Base-by-base conservation (phyloP, 352 stramenopile species). In the Phytopythium mirpurense region DNA sequence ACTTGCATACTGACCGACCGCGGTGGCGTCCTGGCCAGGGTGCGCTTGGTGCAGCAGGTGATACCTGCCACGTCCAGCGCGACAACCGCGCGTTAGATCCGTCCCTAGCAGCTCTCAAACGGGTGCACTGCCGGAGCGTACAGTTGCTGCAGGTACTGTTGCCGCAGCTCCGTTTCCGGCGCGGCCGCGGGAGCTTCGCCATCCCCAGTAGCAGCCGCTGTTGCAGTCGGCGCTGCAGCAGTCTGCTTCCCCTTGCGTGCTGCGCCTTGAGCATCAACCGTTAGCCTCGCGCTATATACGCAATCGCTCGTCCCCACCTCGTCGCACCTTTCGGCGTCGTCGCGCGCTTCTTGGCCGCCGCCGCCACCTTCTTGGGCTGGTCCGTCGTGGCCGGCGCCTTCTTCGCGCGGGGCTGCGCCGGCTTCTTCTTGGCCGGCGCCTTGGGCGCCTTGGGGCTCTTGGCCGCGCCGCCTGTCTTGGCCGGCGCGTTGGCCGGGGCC, bases 1-100 rank as follows among this genome's bases (percentile, higher is more conserved):
- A 5, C 72, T 87, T 8, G 81, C 81, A n/a, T 86, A 54, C 23
- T 83, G 63, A 0, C 76, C 72, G 27, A 88, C 64, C 29, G 65
- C 59, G 0, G 56, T 37, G 32, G 88, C 70, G 18, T 87, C 71
- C 49, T 90, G 68, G 31, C 72, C 73, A 15, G 62, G 72, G 42
- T 86, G 73, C 0, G 72, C 85, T 34, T 66, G 74, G 42, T 83
- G 70, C 31, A 90, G 60, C 47, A 78, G 19, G 31, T 21, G 42
- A 14, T 42, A 52, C 45, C 78, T 52, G 19, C 18, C 1, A 7
- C 16, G 23, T 15, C 2, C 34, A 52, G 14, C 29, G 5, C 29
- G 8, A 29, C 42, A 16, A n/a, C 18, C 8, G 23, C 26, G 31
- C 24, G 11, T 42, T n/a, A 37, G 14, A 32, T 5, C 5, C 5